Base-by-base conservation (phyloP, 2,329 filamentous ascomycete genomes). In the Fusarium secorum region DNA sequence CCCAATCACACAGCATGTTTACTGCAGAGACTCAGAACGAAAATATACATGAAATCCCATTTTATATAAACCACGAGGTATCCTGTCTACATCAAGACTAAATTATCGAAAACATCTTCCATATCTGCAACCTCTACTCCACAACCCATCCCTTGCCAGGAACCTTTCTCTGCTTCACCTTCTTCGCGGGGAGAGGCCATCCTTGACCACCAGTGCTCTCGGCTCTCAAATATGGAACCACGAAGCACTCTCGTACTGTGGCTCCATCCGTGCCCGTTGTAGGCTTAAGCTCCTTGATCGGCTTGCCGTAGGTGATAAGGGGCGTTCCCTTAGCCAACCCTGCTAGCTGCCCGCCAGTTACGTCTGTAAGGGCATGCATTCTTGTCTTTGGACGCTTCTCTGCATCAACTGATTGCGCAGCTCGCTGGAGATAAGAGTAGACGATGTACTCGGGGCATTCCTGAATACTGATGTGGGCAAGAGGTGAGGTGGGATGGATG, bases 361-460 rank as follows among this genome's bases (percentile, higher is more conserved):
- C 85, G 32, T 95, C 89, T 5, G 94, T 95, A 24, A 99, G 86
- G 7, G 95, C 88, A 78, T 95, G 93, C 92, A 99, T 97, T 45
- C 96, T 85, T 33, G 94, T 94, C 81, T 92, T 94, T 22, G 90
- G 86, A 48, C 80, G 83, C 75, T 90, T 91, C 30, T 86, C 85
- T 4, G 81, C 78, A 26, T 85, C 81, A 0, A 85, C 82, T 0
- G 85, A 80, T 1, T 86, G 82, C 1, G 87, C 83, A 6, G 89
- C 84, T 61, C 90, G 90, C 78, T 97, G 95, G 7, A 99, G 88
- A 76, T 95, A 91, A 18, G 90, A 90, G 83, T 98, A 99, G 22
- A 97, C 86, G 63, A 98, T 87, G 78, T 95, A 98, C 65, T 93
- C 88, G 1, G 96, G 96, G 74, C 96, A 93, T 80, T 95, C 92